Evolutionary conservation across 2,329 filamentous ascomycete species (phyloP), one percentile per base, ranked within the genome.

Genomic region (Pseudogymnoascus sp.): DNA sequence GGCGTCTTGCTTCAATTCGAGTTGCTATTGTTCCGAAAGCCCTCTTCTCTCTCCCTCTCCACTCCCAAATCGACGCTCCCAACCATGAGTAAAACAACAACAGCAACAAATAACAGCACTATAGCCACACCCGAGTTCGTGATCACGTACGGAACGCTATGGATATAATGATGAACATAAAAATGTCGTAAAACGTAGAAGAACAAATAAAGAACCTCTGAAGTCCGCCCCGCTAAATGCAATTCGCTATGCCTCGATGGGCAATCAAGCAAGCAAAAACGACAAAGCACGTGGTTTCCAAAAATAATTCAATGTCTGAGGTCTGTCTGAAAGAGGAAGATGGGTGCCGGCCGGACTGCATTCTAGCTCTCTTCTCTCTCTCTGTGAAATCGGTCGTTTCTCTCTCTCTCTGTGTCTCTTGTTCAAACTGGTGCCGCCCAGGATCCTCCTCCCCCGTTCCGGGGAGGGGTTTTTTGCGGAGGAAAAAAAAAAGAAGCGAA

Each of bases 201-300:
- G 22, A 25, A 25, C 22, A 25, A 25, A 25, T n/a, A 25, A 25
- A 22, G 4, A 2, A 25, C 22, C 43, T 50, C 43, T 50, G 47
- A 54, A 54, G n/a, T 54, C 28, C 28, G 47, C 47, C 47, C n/a
- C 47, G 47, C 28, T 54, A 54, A 54, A 54, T 54, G 47, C 47
- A 32, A 54, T 54, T 54, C 32, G 22, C 22, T 25, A 25, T 32
- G 6, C 30, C 47, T 34, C 47, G 32, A 54, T 32, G 47, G 47
- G 47, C 47, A 54, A 54, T 18, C 47, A 54, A 54, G 14, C 12
- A 43, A 32, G 28, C 47, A 54, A 25, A 25, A 25, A 25, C 22
- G 22, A n/a, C 34, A 37, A 43, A 32, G 28, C 47, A 54, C 28
- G 47, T 54, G 47, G 47, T 54, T 16, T 54, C 47, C 47, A 54